phyloP scores from a whole-genome alignment of 805 yeast genomes.

The Yamadazyma sp. region DNA sequence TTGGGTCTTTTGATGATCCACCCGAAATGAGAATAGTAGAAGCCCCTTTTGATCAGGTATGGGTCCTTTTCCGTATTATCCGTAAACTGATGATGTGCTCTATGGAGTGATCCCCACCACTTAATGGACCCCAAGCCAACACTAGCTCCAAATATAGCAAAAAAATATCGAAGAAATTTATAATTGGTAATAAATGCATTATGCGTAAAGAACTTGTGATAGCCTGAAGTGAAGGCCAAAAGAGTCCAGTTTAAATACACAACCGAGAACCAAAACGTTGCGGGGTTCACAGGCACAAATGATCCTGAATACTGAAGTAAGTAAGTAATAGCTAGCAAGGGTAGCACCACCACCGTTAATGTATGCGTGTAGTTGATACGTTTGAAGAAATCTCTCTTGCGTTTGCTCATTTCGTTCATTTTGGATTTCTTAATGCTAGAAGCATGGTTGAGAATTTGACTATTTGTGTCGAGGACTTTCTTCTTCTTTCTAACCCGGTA shows the following conservation, averaged over 20 bases:
- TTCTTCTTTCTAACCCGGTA: slow-evolving; percentile 16
- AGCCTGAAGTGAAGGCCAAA: slow-evolving; percentile 42
- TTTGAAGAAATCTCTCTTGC: slow-evolving; percentile 34
- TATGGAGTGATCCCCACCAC: slow-evolving; percentile 81
- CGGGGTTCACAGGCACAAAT: slow-evolving; percentile 26
- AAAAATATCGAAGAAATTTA: slow-evolving; percentile 42
- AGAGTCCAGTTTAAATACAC: slow-evolving; percentile 37
- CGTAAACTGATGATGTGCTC: slow-evolving; percentile 87
- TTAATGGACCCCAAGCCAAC: slow-evolving; percentile 74
- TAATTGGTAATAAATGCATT: slow-evolving; percentile 32
- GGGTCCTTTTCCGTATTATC: slow-evolving; percentile 87
- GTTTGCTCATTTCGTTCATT: slow-evolving; percentile 34
- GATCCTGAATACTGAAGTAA: slow-evolving; percentile 20
- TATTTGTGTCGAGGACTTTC: slow-evolving; percentile 9
- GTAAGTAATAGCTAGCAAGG: slow-evolving; percentile 29
- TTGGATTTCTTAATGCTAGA: slow-evolving; percentile 27
- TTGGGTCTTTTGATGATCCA: slow-evolving; percentile 74
- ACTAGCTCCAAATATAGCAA: slow-evolving; percentile 66
- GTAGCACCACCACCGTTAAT: slow-evolving; percentile 34
- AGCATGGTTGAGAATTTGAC: slow-evolving; percentile 23
- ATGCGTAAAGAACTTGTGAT: slow-evolving; percentile 45
- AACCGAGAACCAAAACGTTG: slow-evolving; percentile 29
- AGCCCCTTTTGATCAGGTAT: slow-evolving; percentile 76
- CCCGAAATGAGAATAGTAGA: slow-evolving; percentile 82
- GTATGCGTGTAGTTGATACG: slow-evolving; percentile 38